Evolutionary conservation across 345 rosid species (phyloP).

Genomic region (Hibiscus tridactylites): DNA sequence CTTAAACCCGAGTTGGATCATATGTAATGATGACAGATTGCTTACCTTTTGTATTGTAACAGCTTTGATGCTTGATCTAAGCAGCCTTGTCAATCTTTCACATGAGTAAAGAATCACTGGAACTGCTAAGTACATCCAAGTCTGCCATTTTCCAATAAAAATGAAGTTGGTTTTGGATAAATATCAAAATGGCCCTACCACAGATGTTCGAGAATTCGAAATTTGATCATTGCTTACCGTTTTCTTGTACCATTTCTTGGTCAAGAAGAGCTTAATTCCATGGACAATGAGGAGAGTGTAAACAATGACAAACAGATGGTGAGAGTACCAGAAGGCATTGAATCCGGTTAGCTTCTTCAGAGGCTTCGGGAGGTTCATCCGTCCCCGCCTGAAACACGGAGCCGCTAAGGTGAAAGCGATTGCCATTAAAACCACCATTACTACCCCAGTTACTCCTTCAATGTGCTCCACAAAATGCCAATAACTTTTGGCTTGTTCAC

Average conservation of each 20-base stretch:
- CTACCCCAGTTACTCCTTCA: conserved; percentile 62
- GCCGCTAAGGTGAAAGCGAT: conserved; percentile 67
- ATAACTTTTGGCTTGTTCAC: conserved; percentile 56
- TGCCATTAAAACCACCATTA: conserved; percentile 63
- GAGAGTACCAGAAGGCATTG: conserved; percentile 87
- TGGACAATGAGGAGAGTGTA: conserved; percentile 62
- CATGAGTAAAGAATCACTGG: conserved; percentile 47
- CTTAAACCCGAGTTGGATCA: neutral
- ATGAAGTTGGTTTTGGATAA: neutral
- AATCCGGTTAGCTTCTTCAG: conserved; percentile 69
- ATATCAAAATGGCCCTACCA: neutral
- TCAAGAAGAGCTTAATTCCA: conserved; percentile 53
- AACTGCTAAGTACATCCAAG: conserved; percentile 73
- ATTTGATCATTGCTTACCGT: conserved; percentile 34
- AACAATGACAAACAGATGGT: conserved; percentile 68
- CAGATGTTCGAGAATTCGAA: neutral
- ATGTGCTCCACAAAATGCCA: conserved; percentile 59
- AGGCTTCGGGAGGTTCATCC: conserved; percentile 46
- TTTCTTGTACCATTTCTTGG: conserved; percentile 56
- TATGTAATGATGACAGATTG: neutral
- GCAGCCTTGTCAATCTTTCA: conserved; percentile 57
- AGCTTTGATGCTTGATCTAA: conserved; percentile 60
- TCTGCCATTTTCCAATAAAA: conserved; percentile 23
- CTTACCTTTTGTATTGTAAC: conserved; percentile 55
- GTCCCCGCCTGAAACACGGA: conserved; percentile 64